Evolutionary conservation across 192 early-diverging fungal genomes (phyloP).

Genomic region (Coemansia sp.): DNA sequence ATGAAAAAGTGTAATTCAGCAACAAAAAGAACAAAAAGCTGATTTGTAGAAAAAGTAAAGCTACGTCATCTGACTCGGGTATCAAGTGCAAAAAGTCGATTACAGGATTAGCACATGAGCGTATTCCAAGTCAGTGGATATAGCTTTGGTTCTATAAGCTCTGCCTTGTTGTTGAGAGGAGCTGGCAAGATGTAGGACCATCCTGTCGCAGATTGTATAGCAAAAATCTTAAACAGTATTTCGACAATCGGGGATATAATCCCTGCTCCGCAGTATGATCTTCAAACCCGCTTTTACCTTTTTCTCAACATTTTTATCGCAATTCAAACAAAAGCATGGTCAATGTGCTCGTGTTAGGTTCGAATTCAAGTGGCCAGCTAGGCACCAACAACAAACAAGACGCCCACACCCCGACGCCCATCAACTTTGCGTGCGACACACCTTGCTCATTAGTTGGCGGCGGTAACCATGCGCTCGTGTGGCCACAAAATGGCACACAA

Average conservation of each 20-base stretch:
- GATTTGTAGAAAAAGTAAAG: neutral
- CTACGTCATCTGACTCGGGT: slow-evolving; percentile 5
- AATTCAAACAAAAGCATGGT: slow-evolving; percentile 13
- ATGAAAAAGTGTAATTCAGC: neutral
- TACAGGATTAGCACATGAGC: too few relatives aligned
- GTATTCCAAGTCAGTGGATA: too few relatives aligned
- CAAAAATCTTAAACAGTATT: too few relatives aligned
- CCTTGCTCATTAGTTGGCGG: slow-evolving; percentile 22
- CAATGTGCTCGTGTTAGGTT: slow-evolving; percentile 31
- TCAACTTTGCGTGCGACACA: neutral
- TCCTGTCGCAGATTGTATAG: too few relatives aligned
- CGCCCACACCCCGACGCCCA: slow-evolving; percentile 11
- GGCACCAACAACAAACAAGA: slow-evolving; percentile 37
- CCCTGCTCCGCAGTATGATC: too few relatives aligned
- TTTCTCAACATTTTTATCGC: too few relatives aligned
- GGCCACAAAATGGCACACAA: slow-evolving; percentile 13
- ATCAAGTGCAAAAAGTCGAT: too few relatives aligned
- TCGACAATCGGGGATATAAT: too few relatives aligned
- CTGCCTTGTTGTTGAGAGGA: too few relatives aligned
- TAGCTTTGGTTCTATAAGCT: too few relatives aligned
- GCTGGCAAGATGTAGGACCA: too few relatives aligned
- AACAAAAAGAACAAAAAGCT: neutral
- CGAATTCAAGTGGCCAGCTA: slow-evolving; percentile 51
- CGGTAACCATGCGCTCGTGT: slow-evolving; percentile 47
- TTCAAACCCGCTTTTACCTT: too few relatives aligned